Conservation (phyloP, 2,329 filamentous ascomycete species). For the Verticillium tricorpus region DNA sequence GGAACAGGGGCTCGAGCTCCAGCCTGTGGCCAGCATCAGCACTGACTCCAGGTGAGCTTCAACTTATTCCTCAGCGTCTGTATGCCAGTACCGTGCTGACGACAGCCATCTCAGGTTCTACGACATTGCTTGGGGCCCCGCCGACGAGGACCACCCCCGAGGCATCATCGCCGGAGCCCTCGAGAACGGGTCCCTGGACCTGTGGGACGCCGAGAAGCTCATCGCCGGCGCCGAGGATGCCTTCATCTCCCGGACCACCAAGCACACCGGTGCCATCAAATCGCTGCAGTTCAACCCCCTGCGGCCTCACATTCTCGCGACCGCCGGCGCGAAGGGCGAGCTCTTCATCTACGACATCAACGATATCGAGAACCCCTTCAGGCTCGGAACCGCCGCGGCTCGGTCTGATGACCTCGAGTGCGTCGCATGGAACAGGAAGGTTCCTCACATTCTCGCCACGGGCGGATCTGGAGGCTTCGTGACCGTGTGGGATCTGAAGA, state of each 20-base stretch:
- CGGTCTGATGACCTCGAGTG: constrained; percentile 94
- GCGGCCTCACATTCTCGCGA: constrained; percentile 85
- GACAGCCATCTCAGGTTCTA: constrained; percentile 68
- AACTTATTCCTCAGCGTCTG: neutral
- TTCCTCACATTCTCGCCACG: constrained; percentile 91
- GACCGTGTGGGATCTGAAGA: constrained; percentile 97
- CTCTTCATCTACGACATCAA: constrained; percentile 94
- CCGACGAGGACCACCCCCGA: constrained; percentile 70
- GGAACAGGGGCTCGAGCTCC: constrained; percentile 74
- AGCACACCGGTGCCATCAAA: constrained; percentile 91
- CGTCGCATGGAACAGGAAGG: constrained; percentile 97
- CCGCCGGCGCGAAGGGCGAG: constrained; percentile 90
- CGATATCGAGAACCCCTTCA: constrained; percentile 81
- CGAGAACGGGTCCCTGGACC: constrained; percentile 87
- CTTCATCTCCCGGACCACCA: constrained; percentile 79
- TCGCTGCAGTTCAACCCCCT: constrained; percentile 94
- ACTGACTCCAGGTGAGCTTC: constrained; percentile 77
- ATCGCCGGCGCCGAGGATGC: constrained; percentile 59
- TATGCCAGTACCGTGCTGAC: neutral
- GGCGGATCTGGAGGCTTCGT: constrained; percentile 92
- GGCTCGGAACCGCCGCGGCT: constrained; percentile 80
- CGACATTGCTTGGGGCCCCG: constrained; percentile 90
- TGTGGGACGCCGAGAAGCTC: constrained; percentile 83
- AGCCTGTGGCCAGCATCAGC: constrained; percentile 76
- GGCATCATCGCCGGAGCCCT: constrained; percentile 94